Percentiles rank a stretch among this genome's conserved stretches.
Evolutionary conservation across 768 basidiomycete genomes (phyloP).

Genomic region (Amanita fuliginea): DNA sequence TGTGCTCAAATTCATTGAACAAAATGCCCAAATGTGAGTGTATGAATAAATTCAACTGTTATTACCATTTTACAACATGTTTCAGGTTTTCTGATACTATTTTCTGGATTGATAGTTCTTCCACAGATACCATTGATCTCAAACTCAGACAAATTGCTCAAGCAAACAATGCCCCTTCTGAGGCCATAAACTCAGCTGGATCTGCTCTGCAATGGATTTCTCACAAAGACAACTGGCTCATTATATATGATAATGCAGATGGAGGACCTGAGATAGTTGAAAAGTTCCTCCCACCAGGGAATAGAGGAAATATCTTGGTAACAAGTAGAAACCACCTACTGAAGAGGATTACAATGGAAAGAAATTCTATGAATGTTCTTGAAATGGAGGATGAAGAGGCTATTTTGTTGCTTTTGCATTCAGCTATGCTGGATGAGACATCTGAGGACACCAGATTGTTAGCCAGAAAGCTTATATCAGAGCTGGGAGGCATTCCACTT

Average conservation of each 20-base stretch:
- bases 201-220: slow-evolving; percentile 10
- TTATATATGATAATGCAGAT: slow-evolving; percentile 1
- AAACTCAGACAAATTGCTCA: slow-evolving; percentile 5
- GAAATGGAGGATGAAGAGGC: slow-evolving; percentile 11
- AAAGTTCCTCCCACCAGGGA: not conserved
- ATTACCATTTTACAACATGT: not conserved
- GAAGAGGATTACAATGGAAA: not conserved
- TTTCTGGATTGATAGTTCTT: slow-evolving; percentile 15
- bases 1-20: not conserved
- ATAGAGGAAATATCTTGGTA: slow-evolving; percentile 10
- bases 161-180: not conserved
- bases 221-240: slow-evolving; percentile 7
- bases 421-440: slow-evolving; percentile 3
- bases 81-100: slow-evolving; percentile 9
- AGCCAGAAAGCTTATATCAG: not conserved
- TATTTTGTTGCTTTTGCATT: slow-evolving; percentile 9
- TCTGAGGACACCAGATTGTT: not conserved
- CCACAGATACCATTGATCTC: slow-evolving; percentile 6
- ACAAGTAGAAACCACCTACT: slow-evolving; percentile 10
- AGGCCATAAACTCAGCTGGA: not conserved
- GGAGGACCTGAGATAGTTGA: no score
- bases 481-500: not conserved
- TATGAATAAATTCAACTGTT: not conserved
- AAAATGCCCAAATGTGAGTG: not conserved
- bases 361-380: slow-evolving; percentile 3